Percentiles rank a stretch among this genome's conserved stretches.
phyloP scores from a whole-genome alignment of 495 filamentous ascomycete species.

The Physcia stellaris region DNA sequence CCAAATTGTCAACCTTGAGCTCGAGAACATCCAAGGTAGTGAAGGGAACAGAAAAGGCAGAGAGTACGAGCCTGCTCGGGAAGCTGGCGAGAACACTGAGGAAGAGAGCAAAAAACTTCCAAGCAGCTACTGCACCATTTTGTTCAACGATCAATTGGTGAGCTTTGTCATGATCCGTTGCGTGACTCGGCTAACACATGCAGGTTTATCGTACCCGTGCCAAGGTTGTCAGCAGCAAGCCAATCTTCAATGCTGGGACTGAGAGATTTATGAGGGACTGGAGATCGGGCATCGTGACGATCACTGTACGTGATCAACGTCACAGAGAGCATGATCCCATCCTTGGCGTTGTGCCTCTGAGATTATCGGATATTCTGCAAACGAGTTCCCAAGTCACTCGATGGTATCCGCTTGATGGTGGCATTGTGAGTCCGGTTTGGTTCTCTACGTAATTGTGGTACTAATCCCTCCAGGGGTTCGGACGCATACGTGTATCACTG shows the following conservation, averaged over 20 bases:
- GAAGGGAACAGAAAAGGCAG: slow-evolving; percentile 53
- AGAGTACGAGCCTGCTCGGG: slow-evolving; percentile 81
- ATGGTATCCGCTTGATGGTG: slow-evolving; percentile 57
- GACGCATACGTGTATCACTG: slow-evolving; percentile 77
- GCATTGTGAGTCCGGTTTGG: slow-evolving; percentile 26
- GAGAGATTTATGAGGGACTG: slow-evolving; percentile 93
- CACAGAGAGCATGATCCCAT: slow-evolving; percentile 90
- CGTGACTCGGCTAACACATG: not conserved
- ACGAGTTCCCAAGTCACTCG: slow-evolving; percentile 67
- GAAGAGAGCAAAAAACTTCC: slow-evolving; percentile 67
- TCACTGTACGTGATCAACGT: slow-evolving; percentile 75
- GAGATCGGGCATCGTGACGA: slow-evolving; percentile 71
- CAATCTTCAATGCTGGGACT: slow-evolving; percentile 92
- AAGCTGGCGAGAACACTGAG: slow-evolving; percentile 70
- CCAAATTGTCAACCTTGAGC: slow-evolving; percentile 87
- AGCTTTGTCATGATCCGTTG: slow-evolving; percentile 1
- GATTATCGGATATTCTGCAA: slow-evolving; percentile 73
- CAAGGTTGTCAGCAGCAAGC: slow-evolving; percentile 83
- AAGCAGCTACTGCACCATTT: slow-evolving; percentile 81
- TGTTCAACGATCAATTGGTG: slow-evolving; percentile 76
- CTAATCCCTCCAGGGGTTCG: slow-evolving; percentile 60
- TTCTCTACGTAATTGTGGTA: slow-evolving; percentile 40
- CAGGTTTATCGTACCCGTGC: slow-evolving; percentile 74
- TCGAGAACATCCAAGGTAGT: slow-evolving; percentile 66
- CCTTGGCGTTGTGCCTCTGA: slow-evolving; percentile 77